A percentile compares a stretch with the other conserved stretches of the same genome.
phyloP scores from a whole-genome alignment of 2,329 filamentous ascomycete species.

The Colletotrichum sp. region DNA sequence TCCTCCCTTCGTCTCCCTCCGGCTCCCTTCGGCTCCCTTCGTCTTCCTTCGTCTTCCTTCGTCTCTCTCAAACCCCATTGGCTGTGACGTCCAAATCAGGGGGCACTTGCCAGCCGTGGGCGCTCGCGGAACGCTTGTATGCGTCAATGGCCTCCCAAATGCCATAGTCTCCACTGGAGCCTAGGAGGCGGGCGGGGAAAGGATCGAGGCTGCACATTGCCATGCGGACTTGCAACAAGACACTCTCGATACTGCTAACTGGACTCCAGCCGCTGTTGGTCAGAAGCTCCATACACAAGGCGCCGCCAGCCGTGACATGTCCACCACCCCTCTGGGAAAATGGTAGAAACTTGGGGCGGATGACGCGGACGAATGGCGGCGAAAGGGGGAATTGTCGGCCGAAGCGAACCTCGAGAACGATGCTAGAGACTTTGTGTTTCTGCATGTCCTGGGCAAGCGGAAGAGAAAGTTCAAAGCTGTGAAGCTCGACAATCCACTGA shows the following conservation, averaged over 20 bases:
- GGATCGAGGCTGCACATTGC: conserved; percentile 74
- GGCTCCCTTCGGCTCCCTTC: neutral
- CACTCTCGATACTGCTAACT: conserved; percentile 74
- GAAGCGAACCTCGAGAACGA: conserved; percentile 85
- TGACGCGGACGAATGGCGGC: conserved; percentile 84
- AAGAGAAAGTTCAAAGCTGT: conserved; percentile 74
- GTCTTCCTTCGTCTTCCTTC: neutral
- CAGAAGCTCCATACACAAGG: conserved; percentile 83
- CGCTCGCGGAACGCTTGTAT: conserved; percentile 56
- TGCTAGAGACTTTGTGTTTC: conserved; percentile 60
- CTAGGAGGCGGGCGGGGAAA: conserved; percentile 68
- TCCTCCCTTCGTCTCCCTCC: neutral
- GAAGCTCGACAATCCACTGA: conserved; percentile 90
- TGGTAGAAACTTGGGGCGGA: conserved; percentile 78
- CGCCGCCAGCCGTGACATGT: conserved; percentile 83
- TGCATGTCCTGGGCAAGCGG: conserved; percentile 81
- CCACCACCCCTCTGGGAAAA: conserved; percentile 80
- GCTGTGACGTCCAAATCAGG: conserved; percentile 60
- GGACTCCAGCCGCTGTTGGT: conserved; percentile 85
- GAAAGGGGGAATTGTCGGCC: conserved; percentile 75
- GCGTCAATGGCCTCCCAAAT: conserved; percentile 75
- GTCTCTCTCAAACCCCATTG: neutral
- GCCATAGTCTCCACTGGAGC: conserved; percentile 58
- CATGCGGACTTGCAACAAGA: conserved; percentile 81
- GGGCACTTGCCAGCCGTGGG: conserved; percentile 78